Percentiles rank a stretch among this genome's conserved stretches.
Evolutionary conservation across 495 filamentous ascomycete genomes (phyloP).

Genomic region (Hyphodiscus hymeniophilus): DNA sequence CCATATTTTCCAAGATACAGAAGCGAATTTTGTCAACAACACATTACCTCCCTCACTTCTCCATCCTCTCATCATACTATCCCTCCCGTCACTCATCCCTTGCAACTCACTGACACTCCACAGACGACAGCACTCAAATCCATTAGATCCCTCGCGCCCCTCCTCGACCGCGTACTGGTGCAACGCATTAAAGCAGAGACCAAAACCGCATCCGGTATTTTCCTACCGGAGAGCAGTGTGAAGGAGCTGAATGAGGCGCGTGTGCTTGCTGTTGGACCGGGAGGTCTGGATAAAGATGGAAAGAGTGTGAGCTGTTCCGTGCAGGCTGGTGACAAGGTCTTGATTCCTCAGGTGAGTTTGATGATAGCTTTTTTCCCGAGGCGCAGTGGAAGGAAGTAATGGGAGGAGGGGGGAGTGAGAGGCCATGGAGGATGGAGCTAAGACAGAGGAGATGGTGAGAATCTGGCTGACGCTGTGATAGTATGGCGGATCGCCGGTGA

Average conservation of each 20-base stretch:
- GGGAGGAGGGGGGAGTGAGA: slow-evolving; percentile 7
- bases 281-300: slow-evolving; percentile 76
- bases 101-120: not conserved
- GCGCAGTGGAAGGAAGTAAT: not conserved
- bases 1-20: not conserved
- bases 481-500: slow-evolving; percentile 93
- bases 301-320: slow-evolving; percentile 79
- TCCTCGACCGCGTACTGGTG: slow-evolving; percentile 96
- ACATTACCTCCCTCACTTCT: too few relatives aligned
- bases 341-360: slow-evolving; percentile 82
- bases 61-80: not conserved
- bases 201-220: slow-evolving; percentile 93
- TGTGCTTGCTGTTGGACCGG: slow-evolving; percentile 92
- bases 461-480: slow-evolving; percentile 27
- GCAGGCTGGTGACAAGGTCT: slow-evolving; percentile 74
- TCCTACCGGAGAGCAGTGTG: slow-evolving; percentile 91
- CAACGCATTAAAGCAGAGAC: slow-evolving; percentile 96
- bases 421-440: not conserved
- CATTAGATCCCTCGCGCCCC: slow-evolving; percentile 90
- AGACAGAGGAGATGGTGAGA: slow-evolving; percentile 2
- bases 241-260: slow-evolving; percentile 98
- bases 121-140: slow-evolving; percentile 69
- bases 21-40: too few relatives aligned
- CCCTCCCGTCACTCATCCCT: not conserved
- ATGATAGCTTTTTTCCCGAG: slow-evolving; percentile 7